phyloP scores from a whole-genome alignment of 805 yeast genomes.

The Metschnikowia chrysomelidarum region DNA sequence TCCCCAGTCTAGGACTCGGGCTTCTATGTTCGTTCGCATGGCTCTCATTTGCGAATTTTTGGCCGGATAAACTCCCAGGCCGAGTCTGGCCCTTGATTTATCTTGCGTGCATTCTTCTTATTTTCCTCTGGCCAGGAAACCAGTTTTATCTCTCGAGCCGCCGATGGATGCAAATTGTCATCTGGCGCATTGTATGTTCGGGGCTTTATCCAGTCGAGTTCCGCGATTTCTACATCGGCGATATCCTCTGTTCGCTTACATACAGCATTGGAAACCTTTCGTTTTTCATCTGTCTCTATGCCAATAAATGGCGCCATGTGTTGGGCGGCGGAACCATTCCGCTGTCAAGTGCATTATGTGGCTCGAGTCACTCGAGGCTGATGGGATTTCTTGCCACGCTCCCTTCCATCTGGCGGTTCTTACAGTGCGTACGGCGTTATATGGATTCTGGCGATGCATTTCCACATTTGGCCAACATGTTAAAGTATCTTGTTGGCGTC shows the following conservation, averaged over 20 bases:
- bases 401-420: slow-evolving; percentile 86
- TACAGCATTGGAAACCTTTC: slow-evolving; percentile 85
- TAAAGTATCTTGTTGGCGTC: slow-evolving; percentile 68
- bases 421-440: slow-evolving; percentile 90
- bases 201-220: slow-evolving; percentile 96
- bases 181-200: slow-evolving; percentile 70
- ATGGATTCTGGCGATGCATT: slow-evolving; percentile 94
- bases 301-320: slow-evolving; percentile 63
- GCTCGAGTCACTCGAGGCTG: slow-evolving; percentile 68
- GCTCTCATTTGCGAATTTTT: slow-evolving; percentile 71
- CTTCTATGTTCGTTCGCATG: slow-evolving; percentile 62
- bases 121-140: slow-evolving; percentile 61
- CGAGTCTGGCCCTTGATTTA: slow-evolving; percentile 80
- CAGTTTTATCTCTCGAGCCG: slow-evolving; percentile 61
- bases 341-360: slow-evolving; percentile 48
- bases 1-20: slow-evolving; percentile 61
- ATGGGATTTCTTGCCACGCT: slow-evolving; percentile 84
- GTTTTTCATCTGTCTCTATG: slow-evolving; percentile 80
- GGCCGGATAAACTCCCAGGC: slow-evolving; percentile 60
- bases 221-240: slow-evolving; percentile 91
- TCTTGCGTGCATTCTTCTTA: slow-evolving; percentile 48
- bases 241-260: slow-evolving; percentile 82
- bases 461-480: slow-evolving; percentile 90
- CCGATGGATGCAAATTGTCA: slow-evolving; percentile 70
- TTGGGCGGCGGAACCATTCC: slow-evolving; percentile 32